Evolutionary conservation across 805 yeast species (phyloP), one percentile per base, ranked within the genome.

Genomic region (Candida wancherniae): DNA sequence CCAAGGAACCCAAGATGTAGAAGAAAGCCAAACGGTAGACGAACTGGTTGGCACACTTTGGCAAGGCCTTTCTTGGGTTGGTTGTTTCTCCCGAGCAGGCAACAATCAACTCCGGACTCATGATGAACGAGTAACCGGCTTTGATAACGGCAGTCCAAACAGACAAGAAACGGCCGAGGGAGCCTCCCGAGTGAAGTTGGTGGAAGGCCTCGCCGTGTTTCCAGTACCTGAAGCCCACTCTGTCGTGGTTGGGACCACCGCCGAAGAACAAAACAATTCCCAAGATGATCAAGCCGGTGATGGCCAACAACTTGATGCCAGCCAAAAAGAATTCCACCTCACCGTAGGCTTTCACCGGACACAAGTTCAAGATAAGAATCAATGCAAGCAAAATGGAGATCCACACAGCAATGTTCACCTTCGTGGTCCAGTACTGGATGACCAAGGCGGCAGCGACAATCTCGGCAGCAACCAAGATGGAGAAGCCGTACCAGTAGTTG

Each of bases 41-140:
- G 39, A 76, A 75, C 45, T 79, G 66, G 25, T 59, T 64, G 20
- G 82, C 67, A 14, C 84, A 84, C 51, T 75, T 76, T 15, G 80
- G 75, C 28, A 80, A 66, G 36, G 71, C 74, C 44, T 70, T 61
- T 50, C 84, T 66, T 34, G 82, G 83, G 41, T 68, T 68, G 34
- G 63, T 58, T 33, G 76, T 67, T 54, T 78, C 85, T n/a, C 77
- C 70, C 11, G 77, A 71, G 19, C 77, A 65, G 29, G 71, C 54
- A 6, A 71, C 69, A 31, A 53, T 46, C 45, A 79, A 62, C 58
- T 79, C 85, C 11, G 84, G 84, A 23, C 49, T 42, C 36, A 44
- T 46, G 29, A 51, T 46, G 31, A 51, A 53, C 11, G 58, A 44
- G 40, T 48, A 53, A 4, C 52, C 55, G n/a, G 56, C 51, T 33